Evolutionary conservation across 208 protist genomes (phyloP), one percentile per base, ranked within the genome.

Genomic region (Trypanosoma boissoni): DNA sequence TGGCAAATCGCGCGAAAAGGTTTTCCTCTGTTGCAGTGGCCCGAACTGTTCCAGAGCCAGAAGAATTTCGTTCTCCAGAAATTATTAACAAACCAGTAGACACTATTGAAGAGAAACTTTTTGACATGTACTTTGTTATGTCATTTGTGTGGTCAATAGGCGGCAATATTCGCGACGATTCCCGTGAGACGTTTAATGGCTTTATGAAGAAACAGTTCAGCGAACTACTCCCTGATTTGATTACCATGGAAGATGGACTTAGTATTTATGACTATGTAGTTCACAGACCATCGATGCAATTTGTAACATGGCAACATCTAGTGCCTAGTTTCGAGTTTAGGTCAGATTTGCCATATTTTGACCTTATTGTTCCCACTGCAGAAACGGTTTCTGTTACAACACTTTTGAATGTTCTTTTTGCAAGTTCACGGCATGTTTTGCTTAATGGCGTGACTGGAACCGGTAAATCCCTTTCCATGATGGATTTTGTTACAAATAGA

Each of bases 71-170:
- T n/a, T 55, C 76, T 7, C 85, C 76, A 12, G 36, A 52, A 16
- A 92, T 94, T 57, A 89, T 72, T 7, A 63, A 58, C 44, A 43
- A 76, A 44, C 72, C 71, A 14, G 86, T 75, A 1, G 28, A 44
- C 18, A 56, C 64, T 49, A 76, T 93, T 52, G 75, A 86, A 27
- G 62, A 74, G 28, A 68, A 83, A 5, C 66, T 97, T 45, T 87
- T 97, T 55, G 89, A 96, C 58, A 91, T 92, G 77, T 91, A 95
- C 69, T 98, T 98, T 68, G 52, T 98, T 4, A 99, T 99, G 84
- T 72, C 94, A 1, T 88, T 99, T 57, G 84, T 99, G 46, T 99
- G 98, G 97, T 80, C 93, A 7, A 58, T 99, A 23, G 98, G 97
- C 44, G 95, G 85, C 39, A 97, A 97, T 73, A 52, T 98, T 31